A percentile compares a stretch with the other conserved stretches of the same genome.
phyloP scores from a whole-genome alignment of 1,284 basidiomycete species.

The Coniophora puteana region DNA sequence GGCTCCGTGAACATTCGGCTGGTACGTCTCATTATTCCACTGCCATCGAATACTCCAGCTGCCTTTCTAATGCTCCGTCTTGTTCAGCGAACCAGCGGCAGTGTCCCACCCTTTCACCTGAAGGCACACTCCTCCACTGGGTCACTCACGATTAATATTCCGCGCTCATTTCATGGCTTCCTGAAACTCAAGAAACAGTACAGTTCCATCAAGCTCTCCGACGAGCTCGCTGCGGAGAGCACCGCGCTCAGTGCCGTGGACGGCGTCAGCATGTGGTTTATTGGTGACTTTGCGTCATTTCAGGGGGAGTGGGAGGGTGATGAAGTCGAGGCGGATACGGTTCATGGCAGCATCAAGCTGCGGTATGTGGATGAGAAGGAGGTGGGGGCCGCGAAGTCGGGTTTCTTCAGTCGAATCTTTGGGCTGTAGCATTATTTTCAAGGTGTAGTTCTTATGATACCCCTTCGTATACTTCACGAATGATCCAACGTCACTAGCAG shows the following conservation, averaged over 20 bases:
- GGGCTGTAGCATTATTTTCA: background rate
- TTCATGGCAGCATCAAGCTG: slow-evolving; percentile 30
- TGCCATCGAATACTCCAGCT: background rate
- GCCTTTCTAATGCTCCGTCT: background rate
- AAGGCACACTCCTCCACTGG: slow-evolving; percentile 19
- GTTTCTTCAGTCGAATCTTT: slow-evolving; percentile 13
- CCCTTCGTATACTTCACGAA: too few species aligned
- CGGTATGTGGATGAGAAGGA: slow-evolving; percentile 29
- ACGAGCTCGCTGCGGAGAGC: slow-evolving; percentile 16
- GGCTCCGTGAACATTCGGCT: slow-evolving; percentile 9
- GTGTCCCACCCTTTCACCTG: slow-evolving; percentile 8
- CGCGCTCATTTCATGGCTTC: slow-evolving; percentile 35
- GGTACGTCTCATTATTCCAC: slow-evolving; percentile 4
- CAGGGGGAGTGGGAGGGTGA: slow-evolving; percentile 30
- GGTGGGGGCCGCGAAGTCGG: background rate
- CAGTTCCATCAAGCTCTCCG: slow-evolving; percentile 22
- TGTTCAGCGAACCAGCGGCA: slow-evolving; percentile 5
- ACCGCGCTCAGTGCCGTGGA: slow-evolving; percentile 29
- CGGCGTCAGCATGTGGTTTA: slow-evolving; percentile 25
- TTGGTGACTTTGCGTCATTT: slow-evolving; percentile 24
- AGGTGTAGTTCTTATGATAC: too few species aligned
- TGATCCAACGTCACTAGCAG: too few species aligned
- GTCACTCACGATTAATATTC: slow-evolving; percentile 27
- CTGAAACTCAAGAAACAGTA: slow-evolving; percentile 26
- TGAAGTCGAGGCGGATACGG: slow-evolving; percentile 26